Conservation (phyloP, 75 land plant species). For the Picea glauca region DNA sequence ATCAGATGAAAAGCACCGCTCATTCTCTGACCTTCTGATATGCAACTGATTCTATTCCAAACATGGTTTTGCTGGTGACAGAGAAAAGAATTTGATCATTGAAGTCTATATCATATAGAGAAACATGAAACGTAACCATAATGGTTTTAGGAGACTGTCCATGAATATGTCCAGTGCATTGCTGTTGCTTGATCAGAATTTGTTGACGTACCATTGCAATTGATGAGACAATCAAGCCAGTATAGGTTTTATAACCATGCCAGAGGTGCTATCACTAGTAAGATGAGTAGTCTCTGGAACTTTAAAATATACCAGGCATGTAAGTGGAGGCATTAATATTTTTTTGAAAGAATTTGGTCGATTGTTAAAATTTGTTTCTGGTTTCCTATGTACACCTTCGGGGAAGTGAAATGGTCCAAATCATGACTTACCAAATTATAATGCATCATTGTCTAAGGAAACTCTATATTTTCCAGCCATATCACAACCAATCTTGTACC, state of each 20-base stretch:
- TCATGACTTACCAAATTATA: too few relatives aligned
- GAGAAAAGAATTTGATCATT: background rate
- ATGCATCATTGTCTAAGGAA: too few relatives aligned
- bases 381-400: constrained; percentile 75
- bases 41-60: background rate
- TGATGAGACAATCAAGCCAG: background rate
- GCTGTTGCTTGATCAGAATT: background rate
- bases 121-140: background rate
- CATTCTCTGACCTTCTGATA: too few relatives aligned
- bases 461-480: too few relatives aligned
- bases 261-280: background rate
- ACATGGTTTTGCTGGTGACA: background rate
- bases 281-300: background rate
- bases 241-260: background rate
- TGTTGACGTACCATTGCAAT: background rate
- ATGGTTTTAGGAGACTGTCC: background rate
- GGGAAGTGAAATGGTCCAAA: too few relatives aligned
- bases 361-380: constrained; percentile 97
- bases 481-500: too few relatives aligned
- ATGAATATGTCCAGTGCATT: background rate
- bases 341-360: constrained; percentile 88
- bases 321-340: constrained; percentile 81
- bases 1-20: too few relatives aligned
- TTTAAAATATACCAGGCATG: constrained; percentile 61
- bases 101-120: background rate